Evolutionary conservation across 768 basidiomycete genomes (phyloP).

Genomic region (Cyathus striatus): DNA sequence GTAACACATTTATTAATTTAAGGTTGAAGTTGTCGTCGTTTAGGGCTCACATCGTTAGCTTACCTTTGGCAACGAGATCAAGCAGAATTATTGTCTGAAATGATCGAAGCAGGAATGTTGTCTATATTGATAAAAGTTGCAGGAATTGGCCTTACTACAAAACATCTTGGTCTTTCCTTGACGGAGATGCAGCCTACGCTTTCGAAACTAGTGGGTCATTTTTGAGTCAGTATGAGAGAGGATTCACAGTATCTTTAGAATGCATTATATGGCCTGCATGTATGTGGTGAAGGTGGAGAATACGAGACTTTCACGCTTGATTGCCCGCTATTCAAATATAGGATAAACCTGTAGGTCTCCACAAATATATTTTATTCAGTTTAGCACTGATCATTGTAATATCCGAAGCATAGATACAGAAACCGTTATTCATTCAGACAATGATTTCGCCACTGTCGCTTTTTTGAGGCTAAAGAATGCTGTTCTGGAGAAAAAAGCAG

Average conservation of each 20-base stretch:
- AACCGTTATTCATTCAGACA: slow-evolving; percentile 74
- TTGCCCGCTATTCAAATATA: slow-evolving; percentile 80
- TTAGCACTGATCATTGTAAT: too few relatives aligned
- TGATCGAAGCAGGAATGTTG: slow-evolving; percentile 76
- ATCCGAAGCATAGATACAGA: slow-evolving; percentile 52
- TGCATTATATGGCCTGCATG: slow-evolving; percentile 77
- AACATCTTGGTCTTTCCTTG: slow-evolving; percentile 77
- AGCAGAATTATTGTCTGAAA: slow-evolving; percentile 76
- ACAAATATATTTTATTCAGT: too few relatives aligned
- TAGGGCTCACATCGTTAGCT: slow-evolving; percentile 73
- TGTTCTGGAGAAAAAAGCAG: slow-evolving; percentile 49
- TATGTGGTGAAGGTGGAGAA: slow-evolving; percentile 98
- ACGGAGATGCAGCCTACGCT: slow-evolving; percentile 71
- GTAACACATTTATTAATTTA: not conserved
- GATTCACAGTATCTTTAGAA: slow-evolving; percentile 59
- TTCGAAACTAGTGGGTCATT: slow-evolving; percentile 54
- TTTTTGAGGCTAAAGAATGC: slow-evolving; percentile 80
- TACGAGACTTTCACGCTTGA: slow-evolving; percentile 94
- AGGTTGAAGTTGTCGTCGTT: slow-evolving; percentile 65
- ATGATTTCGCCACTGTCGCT: slow-evolving; percentile 85
- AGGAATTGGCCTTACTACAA: slow-evolving; percentile 77
- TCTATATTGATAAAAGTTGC: slow-evolving; percentile 93
- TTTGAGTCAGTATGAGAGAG: too few relatives aligned
- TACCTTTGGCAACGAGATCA: slow-evolving; percentile 97
- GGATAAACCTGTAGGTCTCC: slow-evolving; percentile 60